These are phyloP conservation scores for Cucumis sativus DNA, from an alignment of 306 rosid species.

Conservation along the genomic window Cucumber_9930_V3 NC_026661.2:11921501-11922000, in stretches of 20 bases:
- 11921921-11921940: constrained; percentile 28
- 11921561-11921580: constrained; percentile 31
- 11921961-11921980: constrained; percentile 14
- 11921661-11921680: not conserved
- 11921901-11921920: constrained; percentile 23
- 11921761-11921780: constrained; percentile 7
- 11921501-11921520: constrained; percentile 10
- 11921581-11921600: constrained; percentile 10
- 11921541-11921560: constrained; percentile 31
- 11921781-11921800: no score
- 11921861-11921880: not conserved
- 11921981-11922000: not conserved
- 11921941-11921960: constrained; percentile 36
- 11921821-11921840: not conserved
- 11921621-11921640: not conserved
- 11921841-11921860: not conserved
- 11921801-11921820: not conserved
- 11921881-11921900: constrained; percentile 17
- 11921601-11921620: constrained; percentile 2
- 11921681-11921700: constrained; percentile 34
- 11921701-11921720: constrained; percentile 11
- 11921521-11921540: constrained; percentile 36
- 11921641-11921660: not conserved
- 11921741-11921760: constrained; percentile 23
- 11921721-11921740: constrained; percentile 24